Conservation (phyloP, 768 basidiomycete genomes). For the Trametes sanguinea region DNA sequence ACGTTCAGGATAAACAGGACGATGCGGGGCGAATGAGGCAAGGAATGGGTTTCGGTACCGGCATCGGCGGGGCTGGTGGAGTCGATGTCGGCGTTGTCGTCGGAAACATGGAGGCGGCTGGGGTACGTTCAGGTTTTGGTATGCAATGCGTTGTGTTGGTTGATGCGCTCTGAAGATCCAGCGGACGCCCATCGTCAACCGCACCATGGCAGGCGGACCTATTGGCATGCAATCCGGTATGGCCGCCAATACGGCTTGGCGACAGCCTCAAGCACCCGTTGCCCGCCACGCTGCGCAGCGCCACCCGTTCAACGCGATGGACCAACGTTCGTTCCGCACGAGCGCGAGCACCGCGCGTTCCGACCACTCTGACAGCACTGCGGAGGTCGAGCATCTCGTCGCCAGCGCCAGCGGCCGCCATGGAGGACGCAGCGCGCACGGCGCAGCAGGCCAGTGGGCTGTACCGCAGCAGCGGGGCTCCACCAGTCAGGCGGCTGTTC, state of each 20-base stretch:
- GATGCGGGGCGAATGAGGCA: constrained; percentile 17
- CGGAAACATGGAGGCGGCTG: constrained; percentile 65
- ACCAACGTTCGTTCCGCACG: constrained; percentile 31
- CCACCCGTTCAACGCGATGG: constrained; percentile 36
- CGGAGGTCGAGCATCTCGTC: constrained; percentile 73
- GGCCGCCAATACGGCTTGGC: constrained; percentile 27
- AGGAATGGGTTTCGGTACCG: constrained; percentile 28
- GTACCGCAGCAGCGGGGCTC: constrained; percentile 10
- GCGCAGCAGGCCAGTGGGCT: constrained; percentile 10
- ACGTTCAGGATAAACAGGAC: constrained; percentile 21
- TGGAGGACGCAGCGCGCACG: constrained; percentile 13
- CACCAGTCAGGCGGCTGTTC: not conserved
- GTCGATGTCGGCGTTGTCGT: constrained; percentile 58
- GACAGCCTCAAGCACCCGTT: constrained; percentile 36
- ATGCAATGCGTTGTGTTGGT: too few relatives aligned
- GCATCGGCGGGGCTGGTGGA: constrained; percentile 27
- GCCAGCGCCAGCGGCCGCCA: constrained; percentile 29
- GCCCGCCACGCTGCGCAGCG: constrained; percentile 43
- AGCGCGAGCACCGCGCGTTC: constrained; percentile 29
- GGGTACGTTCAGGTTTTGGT: constrained; percentile 43
- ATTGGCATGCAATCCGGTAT: constrained; percentile 21
- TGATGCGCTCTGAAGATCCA: constrained; percentile 51
- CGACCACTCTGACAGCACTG: constrained; percentile 54
- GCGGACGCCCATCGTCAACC: constrained; percentile 64
- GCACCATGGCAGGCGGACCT: constrained; percentile 36